Evolutionary conservation across 345 rosid species (phyloP).

Genomic region (Theobroma cacao): DNA sequence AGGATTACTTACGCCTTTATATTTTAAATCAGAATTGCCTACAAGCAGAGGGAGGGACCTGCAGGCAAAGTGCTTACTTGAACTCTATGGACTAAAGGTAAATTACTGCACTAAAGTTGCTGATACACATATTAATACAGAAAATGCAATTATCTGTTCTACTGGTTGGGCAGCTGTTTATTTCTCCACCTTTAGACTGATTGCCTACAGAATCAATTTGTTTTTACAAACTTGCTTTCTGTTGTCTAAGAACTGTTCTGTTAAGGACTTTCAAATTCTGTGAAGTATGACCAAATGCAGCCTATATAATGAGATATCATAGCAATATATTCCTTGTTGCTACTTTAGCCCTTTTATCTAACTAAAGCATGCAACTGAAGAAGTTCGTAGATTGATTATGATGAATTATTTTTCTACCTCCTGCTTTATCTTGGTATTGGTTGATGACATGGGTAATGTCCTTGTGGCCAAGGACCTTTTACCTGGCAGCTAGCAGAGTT

Average conservation of each 20-base stretch:
- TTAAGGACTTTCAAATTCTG: not conserved
- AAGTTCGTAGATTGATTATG: conserved; percentile 15
- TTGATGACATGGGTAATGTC: conserved; percentile 31
- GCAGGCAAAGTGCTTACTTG: conserved; percentile 89
- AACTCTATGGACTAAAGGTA: conserved; percentile 94
- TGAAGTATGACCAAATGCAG: conserved; percentile 4
- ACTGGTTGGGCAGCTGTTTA: not conserved
- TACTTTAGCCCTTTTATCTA: conserved; percentile 1
- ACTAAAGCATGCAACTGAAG: not conserved
- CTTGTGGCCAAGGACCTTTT: conserved; percentile 33
- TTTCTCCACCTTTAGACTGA: not conserved
- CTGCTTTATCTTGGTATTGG: conserved; percentile 12
- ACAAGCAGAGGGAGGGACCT: conserved; percentile 87
- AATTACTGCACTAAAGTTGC: conserved; percentile 12
- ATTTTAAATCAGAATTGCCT: conserved; percentile 69
- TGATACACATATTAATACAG: not conserved
- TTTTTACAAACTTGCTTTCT: not conserved
- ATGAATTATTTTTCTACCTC: conserved; percentile 5
- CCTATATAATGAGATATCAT: conserved; percentile 3
- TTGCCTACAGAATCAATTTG: not conserved
- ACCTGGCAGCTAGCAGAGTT: conserved; percentile 70
- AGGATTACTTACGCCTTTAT: conserved; percentile 17
- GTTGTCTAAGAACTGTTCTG: not conserved
- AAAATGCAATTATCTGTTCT: not conserved
- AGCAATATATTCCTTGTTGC: not conserved